These are phyloP conservation scores for Mucor piriformis DNA, from an alignment of 371 early-diverging fungal genomes.

Conservation along the genomic window DNA sequence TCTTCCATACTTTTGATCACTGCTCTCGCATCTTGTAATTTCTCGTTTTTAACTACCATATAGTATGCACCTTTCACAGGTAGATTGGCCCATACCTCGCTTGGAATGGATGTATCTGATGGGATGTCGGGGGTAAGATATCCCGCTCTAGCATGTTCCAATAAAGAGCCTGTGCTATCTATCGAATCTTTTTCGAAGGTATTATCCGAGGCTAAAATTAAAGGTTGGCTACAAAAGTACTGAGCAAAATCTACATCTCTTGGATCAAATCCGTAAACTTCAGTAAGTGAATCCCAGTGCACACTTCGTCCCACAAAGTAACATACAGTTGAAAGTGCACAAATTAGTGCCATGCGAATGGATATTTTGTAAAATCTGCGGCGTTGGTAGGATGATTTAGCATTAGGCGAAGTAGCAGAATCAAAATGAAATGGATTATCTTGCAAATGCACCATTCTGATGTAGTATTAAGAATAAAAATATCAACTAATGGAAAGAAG, in stretches of 20 bases:
- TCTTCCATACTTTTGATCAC: slow-evolving; percentile 49
- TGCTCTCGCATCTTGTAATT: slow-evolving; percentile 33
- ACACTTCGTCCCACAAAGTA: slow-evolving; percentile 15
- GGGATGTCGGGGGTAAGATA: slow-evolving; percentile 1
- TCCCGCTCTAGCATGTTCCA: background rate
- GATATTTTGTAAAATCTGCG: slow-evolving; percentile 8
- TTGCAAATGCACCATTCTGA: slow-evolving; percentile 9
- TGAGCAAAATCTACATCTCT: slow-evolving; percentile 17
- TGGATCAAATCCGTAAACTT: slow-evolving; percentile 10
- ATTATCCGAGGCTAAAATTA: background rate
- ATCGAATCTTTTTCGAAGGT: too few species aligned
- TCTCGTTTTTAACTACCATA: slow-evolving; percentile 41
- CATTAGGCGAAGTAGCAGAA: background rate
- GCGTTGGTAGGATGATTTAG: slow-evolving; percentile 3
- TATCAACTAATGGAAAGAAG: background rate
- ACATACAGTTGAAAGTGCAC: slow-evolving; percentile 1
- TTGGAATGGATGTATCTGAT: slow-evolving; percentile 16
- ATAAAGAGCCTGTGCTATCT: too few species aligned
- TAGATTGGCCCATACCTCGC: slow-evolving; percentile 25
- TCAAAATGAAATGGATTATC: slow-evolving; percentile 9
- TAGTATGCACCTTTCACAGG: slow-evolving; percentile 44
- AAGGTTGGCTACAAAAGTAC: slow-evolving; percentile 18
- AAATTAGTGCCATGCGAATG: slow-evolving; percentile 1
- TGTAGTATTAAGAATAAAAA: background rate
- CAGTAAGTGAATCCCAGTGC: slow-evolving; percentile 11